Evolutionary conservation across 129 eudicot species (phyloP).

Genomic region (Apium graveolens): DNA sequence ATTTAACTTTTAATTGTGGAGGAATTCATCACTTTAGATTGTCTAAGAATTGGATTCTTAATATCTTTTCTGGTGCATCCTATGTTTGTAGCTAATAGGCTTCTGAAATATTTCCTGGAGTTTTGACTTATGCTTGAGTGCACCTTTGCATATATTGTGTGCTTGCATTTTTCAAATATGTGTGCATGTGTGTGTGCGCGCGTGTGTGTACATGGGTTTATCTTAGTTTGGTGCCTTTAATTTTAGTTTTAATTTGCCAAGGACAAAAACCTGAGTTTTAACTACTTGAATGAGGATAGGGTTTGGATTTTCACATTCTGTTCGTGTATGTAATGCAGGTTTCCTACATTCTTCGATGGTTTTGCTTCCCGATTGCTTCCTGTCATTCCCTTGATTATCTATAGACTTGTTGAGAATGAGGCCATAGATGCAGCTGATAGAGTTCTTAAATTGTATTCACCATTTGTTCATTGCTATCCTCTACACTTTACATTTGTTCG

Average conservation of each 20-base stretch:
- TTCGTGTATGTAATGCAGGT: conserved; percentile 35
- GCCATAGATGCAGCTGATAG: conserved; percentile 85
- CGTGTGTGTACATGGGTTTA: background rate
- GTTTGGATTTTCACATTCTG: background rate
- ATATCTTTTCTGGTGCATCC: background rate
- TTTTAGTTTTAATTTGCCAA: background rate
- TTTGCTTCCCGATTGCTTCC: conserved; percentile 92
- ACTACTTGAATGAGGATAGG: background rate
- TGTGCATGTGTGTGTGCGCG: background rate
- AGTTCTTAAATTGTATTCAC: conserved; percentile 66
- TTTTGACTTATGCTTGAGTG: background rate
- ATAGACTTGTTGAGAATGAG: conserved; percentile 87
- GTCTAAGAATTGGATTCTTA: background rate
- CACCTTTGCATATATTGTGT: background rate
- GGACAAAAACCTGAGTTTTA: background rate
- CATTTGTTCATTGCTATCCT: conserved; percentile 76
- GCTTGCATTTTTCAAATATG: no score
- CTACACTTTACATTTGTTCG: conserved; percentile 88
- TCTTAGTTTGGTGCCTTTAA: background rate
- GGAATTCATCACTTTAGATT: no score
- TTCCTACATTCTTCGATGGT: conserved; percentile 86
- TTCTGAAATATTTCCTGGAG: background rate
- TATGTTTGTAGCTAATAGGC: background rate
- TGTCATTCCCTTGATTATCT: conserved; percentile 78
- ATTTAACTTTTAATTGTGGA: background rate